These are phyloP conservation scores for Malassezia pachydermatis DNA, from an alignment of 1,284 basidiomycete species.

Conservation along the genomic window DNA sequence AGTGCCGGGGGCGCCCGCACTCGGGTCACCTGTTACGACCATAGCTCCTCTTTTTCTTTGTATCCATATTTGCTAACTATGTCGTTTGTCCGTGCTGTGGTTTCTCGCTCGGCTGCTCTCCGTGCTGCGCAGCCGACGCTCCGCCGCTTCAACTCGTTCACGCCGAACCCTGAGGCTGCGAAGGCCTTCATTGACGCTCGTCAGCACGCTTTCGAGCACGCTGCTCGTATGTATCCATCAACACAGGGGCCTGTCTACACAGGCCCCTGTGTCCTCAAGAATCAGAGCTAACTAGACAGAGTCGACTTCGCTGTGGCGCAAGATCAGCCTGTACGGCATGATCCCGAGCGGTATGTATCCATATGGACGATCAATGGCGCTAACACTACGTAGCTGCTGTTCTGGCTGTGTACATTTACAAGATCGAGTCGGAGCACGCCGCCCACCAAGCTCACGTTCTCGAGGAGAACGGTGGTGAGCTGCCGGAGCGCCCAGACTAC, in stretches of 20 bases:
- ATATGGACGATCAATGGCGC: neutral
- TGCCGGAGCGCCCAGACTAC: conserved; percentile 38
- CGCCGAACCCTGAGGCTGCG: conserved; percentile 16
- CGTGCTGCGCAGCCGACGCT: conserved; percentile 5
- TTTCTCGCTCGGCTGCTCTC: conserved; percentile 14
- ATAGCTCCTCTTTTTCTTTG: conserved; percentile 1
- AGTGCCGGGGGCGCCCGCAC: conserved; percentile 8
- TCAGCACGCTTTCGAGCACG: conserved; percentile 34
- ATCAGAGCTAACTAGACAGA: conserved; percentile 22
- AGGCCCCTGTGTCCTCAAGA: too few relatives aligned
- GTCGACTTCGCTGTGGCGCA: conserved; percentile 40
- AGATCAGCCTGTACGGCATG: conserved; percentile 34
- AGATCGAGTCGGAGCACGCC: conserved; percentile 37
- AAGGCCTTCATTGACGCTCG: conserved; percentile 32
- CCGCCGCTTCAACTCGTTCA: conserved; percentile 8
- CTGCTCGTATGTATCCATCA: conserved; percentile 26
- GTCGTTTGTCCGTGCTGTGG: conserved; percentile 13
- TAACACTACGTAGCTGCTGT: conserved; percentile 23
- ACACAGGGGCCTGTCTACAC: neutral
- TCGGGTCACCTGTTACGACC: neutral
- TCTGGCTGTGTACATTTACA: conserved; percentile 41
- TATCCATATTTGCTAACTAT: conserved; percentile 7
- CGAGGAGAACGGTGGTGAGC: conserved; percentile 35
- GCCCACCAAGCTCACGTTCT: conserved; percentile 36
- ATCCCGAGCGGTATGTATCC: conserved; percentile 30